Base-by-base conservation (phyloP, 2,329 filamentous ascomycete species). In the Pestalotiopsis fici region DNA sequence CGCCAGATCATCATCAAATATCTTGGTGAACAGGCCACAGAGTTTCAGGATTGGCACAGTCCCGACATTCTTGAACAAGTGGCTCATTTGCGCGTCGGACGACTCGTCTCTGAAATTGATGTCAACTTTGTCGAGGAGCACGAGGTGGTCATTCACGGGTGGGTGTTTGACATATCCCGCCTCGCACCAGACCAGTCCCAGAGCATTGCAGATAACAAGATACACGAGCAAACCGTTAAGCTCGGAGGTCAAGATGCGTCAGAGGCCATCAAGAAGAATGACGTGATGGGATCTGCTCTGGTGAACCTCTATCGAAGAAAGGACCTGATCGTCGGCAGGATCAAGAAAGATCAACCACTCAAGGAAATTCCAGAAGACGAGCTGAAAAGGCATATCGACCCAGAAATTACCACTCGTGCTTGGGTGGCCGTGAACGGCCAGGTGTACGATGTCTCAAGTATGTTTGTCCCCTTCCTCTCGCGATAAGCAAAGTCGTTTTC, bases 111-210 rank as follows among this genome's bases (percentile, higher is more conserved):
- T 1, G 71, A 71, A 4, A 39, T 68, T 9, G 23, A 21, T 1
- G 23, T 43, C 7, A 56, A 64, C 1, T 25, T 69, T 11, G 56
- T 73, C 39, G 11, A 21, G 5, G 27, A 39, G 3, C 54, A 66
- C n/a, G 64, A 73, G 7, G 57, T 73, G 5, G 65, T 63, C 7
- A 59, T 73, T 25, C 67, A 72, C 37, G 63, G 65, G n/a, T 72
- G 68, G 69, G 67, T 73, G 37, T 73, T 68, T 47, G 67, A 71
- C 25, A 69, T 72, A 59, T 65, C 65, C 59, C 64, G 47, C 3
- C 66, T 72, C 15, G 35, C 60, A 35, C 39, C 54, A 3, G 67
- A 67, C 2, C 27, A 68, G 3, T 39, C 50, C 27, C 27, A 59
- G 7, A 2, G 25, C 13, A 21, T 47, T 7, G 27, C 18, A 7